Conservation (phyloP, 257 asterid species). For the Fraxinus quadrangulata region DNA sequence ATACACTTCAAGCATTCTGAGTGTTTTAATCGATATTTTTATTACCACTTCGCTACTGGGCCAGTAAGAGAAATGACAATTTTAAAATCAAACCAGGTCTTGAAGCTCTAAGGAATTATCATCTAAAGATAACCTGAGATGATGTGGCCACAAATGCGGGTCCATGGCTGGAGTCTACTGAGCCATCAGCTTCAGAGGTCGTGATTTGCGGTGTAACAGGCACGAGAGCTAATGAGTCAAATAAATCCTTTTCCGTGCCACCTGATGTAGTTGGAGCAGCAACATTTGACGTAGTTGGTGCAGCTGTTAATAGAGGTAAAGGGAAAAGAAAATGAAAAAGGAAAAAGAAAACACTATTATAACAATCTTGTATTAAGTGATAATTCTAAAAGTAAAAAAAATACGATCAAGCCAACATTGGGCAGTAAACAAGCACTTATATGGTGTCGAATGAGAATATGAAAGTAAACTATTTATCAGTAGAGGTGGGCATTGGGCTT, state of each 20-base stretch:
- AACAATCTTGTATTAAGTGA: constrained; percentile 1
- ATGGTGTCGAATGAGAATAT: constrained; percentile 9
- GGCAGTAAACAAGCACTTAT: background rate
- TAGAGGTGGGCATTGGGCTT: background rate
- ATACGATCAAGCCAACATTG: background rate
- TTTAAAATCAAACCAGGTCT: background rate
- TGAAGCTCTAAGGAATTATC: background rate
- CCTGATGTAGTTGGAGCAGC: constrained; percentile 41
- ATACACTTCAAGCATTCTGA: background rate
- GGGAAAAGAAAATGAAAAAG: constrained; percentile 5
- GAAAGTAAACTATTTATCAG: background rate
- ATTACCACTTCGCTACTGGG: background rate
- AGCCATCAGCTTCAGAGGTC: constrained; percentile 50
- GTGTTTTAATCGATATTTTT: background rate
- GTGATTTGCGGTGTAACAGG: constrained; percentile 46
- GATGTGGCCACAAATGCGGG: constrained; percentile 42
- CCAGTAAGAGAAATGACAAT: background rate
- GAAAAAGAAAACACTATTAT: background rate
- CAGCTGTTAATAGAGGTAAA: constrained; percentile 43
- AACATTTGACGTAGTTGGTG: constrained; percentile 47
- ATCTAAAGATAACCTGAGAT: constrained; percentile 24
- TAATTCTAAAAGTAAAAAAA: background rate
- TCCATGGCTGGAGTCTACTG: constrained; percentile 46
- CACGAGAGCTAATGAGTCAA: constrained; percentile 79
- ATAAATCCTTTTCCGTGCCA: constrained; percentile 64